Evolutionary conservation across 139 green algal genomes (phyloP).

Genomic region (Tetratostichococcus sp.): DNA sequence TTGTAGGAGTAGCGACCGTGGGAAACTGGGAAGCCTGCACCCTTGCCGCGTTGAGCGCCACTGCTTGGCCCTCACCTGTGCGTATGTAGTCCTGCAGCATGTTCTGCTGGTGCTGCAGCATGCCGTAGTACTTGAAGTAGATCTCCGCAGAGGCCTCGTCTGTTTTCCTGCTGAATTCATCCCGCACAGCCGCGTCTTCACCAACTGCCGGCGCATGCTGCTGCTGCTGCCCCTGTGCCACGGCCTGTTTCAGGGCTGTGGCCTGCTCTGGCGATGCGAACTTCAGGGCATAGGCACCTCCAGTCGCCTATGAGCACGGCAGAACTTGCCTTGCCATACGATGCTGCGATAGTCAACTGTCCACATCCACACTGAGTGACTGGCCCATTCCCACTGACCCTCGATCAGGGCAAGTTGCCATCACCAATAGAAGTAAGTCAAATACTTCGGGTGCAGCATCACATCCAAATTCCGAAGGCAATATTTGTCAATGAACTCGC

Average conservation of each 20-base stretch:
- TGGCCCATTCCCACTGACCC: too few species aligned
- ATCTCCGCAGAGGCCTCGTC: conserved; percentile 69
- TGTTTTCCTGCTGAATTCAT: conserved; percentile 69
- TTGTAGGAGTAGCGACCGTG: too few species aligned
- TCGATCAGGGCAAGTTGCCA: too few species aligned
- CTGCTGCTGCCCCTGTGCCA: not conserved
- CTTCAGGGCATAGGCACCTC: not conserved
- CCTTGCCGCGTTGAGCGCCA: too few species aligned
- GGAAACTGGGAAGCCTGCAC: too few species aligned
- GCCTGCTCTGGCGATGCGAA: not conserved
- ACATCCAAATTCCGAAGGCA: too few species aligned
- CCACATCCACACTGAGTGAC: too few species aligned
- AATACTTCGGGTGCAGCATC: too few species aligned
- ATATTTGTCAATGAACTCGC: not conserved
- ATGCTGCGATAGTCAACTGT: too few species aligned
- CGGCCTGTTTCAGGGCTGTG: not conserved
- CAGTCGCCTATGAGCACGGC: not conserved
- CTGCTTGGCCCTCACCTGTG: too few species aligned
- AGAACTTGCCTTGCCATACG: too few species aligned
- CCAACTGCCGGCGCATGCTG: not conserved
- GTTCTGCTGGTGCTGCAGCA: conserved; percentile 85
- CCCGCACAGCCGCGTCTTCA: not conserved
- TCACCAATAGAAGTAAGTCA: too few species aligned
- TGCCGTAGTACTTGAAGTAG: conserved; percentile 87
- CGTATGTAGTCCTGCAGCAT: conserved; percentile 58